Evolutionary conservation across 31 red algal genomes (phyloP).

Genomic region (Asparagopsis taxiformis): DNA sequence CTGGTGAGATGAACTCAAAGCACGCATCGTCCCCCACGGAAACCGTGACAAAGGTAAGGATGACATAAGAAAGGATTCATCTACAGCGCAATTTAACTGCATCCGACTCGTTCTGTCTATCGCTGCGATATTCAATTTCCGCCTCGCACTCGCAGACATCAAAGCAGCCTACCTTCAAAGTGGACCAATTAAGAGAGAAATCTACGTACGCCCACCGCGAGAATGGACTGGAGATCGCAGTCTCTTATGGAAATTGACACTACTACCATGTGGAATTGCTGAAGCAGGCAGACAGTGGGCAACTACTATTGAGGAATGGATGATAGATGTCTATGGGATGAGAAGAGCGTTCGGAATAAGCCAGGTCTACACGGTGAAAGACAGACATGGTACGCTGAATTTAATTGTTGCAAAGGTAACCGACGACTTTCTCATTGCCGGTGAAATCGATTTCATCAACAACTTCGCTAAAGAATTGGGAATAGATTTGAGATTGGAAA

Average conservation of each 20-base stretch:
- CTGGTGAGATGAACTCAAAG: not conserved
- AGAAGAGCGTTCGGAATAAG: conserved; percentile 5
- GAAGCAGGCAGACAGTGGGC: conserved; percentile 24
- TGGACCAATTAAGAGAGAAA: not conserved
- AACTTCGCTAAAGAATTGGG: not conserved
- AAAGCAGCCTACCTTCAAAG: not conserved
- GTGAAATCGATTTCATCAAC: not conserved
- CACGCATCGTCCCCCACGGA: not conserved
- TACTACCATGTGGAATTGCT: conserved; percentile 20
- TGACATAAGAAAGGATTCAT: not conserved
- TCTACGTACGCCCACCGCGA: not conserved
- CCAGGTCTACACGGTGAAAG: not conserved
- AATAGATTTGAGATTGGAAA: conserved; percentile 12
- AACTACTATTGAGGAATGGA: conserved; percentile 18
- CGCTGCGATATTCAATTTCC: not conserved
- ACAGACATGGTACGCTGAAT: not conserved
- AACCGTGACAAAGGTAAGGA: not conserved
- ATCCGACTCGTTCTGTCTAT: not conserved
- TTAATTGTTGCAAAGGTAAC: conserved; percentile 19
- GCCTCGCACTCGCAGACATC: not conserved
- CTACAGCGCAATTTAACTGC: not conserved
- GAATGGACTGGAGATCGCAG: not conserved
- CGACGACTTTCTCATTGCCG: conserved; percentile 14
- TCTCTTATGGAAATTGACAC: conserved; percentile 7
- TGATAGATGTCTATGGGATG: not conserved